Base-by-base conservation (phyloP, 2,329 filamentous ascomycete species). In the Monosporascus sp. region DNA sequence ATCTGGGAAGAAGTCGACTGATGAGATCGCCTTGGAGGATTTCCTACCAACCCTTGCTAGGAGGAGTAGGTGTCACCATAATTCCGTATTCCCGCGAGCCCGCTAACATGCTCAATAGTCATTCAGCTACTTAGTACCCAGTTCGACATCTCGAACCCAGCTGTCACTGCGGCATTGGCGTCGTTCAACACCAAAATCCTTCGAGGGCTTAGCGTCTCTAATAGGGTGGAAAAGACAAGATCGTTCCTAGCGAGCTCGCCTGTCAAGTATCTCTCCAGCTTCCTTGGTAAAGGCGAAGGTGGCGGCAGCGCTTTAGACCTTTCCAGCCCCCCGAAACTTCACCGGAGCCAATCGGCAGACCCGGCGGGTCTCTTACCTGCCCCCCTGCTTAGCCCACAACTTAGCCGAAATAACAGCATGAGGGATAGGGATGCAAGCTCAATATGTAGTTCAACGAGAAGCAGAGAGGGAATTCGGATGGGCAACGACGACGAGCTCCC, bases 251-350 rank as follows among this genome's bases (percentile, higher is more conserved):
- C 85, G 5, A 82, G 87, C n/a, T 97, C 92, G 1, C 92, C 93
- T 0, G 89, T 95, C 48, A 97, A 97, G 68, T 79, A 96, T 64
- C 77, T 97, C 17, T 95, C 92, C 0, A 96, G 81, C 64, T 82
- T 97, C 51, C 83, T 95, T 62, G 81, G 31, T 14, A 35, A 35
- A 35, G 31, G 31, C 3, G 31, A 35, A 35, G 31, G 83, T 36
- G 82, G 83, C 24, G 81, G 78, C 52, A 78, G 70, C 36, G 77
- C 75, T 56, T 73, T 70, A 37, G 69, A 73, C 14, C 55, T 67
- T 22, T 62, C 71, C 48, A 62, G 61, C 59, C 54, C 69, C 2
- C 67, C 73, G 9, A 78, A 76, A 54, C 67, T 67, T 53, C 73
- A 72, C 49, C 73, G 73, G 39, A 71, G 72, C 18, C 72, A 73